Percentiles rank a stretch among this genome's conserved stretches.
Evolutionary conservation across 768 basidiomycete species (phyloP).

Genomic region (Cyathus striatus): DNA sequence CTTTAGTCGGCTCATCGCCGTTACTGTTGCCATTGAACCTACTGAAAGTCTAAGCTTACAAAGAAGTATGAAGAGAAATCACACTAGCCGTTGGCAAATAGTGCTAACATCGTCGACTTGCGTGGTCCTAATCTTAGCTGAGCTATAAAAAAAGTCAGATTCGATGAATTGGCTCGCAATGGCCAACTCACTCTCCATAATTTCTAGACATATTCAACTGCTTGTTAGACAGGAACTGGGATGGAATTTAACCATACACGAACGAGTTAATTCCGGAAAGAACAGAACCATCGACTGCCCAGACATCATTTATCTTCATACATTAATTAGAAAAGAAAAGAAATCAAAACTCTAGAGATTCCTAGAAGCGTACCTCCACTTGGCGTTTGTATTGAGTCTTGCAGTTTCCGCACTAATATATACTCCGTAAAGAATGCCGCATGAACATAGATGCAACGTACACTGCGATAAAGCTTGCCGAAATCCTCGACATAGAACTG

Average conservation of each 20-base stretch:
- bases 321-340: neutral
- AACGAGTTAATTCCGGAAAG: constrained; percentile 28
- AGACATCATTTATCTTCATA: constrained; percentile 22
- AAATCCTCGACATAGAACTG: constrained; percentile 36
- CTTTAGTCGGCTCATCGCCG: constrained; percentile 23
- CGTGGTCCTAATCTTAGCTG: constrained; percentile 25
- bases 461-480: constrained; percentile 32
- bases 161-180: neutral
- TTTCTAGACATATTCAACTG: constrained; percentile 19
- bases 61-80: neutral
- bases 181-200: constrained; percentile 26
- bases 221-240: neutral
- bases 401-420: constrained; percentile 24
- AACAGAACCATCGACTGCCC: constrained; percentile 23
- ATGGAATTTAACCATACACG: constrained; percentile 4
- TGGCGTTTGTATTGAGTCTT: constrained; percentile 21
- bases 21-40: constrained; percentile 22
- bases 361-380: constrained; percentile 14
- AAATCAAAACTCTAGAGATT: neutral
- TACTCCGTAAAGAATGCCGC: neutral
- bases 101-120: constrained; percentile 21
- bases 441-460: constrained; percentile 5
- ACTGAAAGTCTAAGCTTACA: too few relatives aligned
- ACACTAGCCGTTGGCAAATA: constrained; percentile 20
- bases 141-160: constrained; percentile 16